Evolutionary conservation across 2,329 filamentous ascomycete genomes (phyloP), one percentile per base, ranked within the genome.

Genomic region (Ascomycota sp.): DNA sequence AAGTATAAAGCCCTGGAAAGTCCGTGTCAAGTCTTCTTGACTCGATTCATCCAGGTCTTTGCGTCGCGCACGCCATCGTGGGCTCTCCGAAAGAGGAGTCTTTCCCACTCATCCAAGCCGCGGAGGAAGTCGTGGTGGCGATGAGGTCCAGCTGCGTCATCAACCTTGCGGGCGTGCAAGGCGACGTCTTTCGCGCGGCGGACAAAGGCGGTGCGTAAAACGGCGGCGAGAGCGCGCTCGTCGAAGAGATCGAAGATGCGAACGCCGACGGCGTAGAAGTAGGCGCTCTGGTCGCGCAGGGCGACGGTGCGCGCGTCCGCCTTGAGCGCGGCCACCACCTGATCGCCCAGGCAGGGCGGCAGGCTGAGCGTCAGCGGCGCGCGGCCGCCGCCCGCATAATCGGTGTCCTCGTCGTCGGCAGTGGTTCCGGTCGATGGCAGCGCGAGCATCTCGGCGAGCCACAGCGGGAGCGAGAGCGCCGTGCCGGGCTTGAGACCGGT

Each of bases 401-500:
- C 16, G 16, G 3, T 21, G 16, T 21, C 68, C 33, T 55, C 59
- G 37, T 56, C 48, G 36, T 61, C 54, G 25, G 56, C 54, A 33
- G 16, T 21, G 5, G 3, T 21, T 21, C 52, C 55, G 8, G 55
- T 54, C 25, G 62, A 64, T 40, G 69, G 73, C 31, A 91, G 68
- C 25, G 81, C 80, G 34, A 98, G 77, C 68, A 93, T 86, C 54
- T 92, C 81, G 43, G 78, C 83, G 9, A 98, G 72, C 89, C 89
- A 98, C 42, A 95, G 66, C 2, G 89, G 89, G 1, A 95, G 72
- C 39, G 77, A 69, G 32, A 95, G 64, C 30, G 75, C 72, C 1
- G 82, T 86, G 38, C 80, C 79, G 35, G 74, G 57, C 52, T 86
- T 89, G 45, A 95, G 74, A 50, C 78, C 56, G 26, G 64, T 57